Conservation (phyloP, 2,329 filamentous ascomycete species). For the Cladobotryum mycophilum region DNA sequence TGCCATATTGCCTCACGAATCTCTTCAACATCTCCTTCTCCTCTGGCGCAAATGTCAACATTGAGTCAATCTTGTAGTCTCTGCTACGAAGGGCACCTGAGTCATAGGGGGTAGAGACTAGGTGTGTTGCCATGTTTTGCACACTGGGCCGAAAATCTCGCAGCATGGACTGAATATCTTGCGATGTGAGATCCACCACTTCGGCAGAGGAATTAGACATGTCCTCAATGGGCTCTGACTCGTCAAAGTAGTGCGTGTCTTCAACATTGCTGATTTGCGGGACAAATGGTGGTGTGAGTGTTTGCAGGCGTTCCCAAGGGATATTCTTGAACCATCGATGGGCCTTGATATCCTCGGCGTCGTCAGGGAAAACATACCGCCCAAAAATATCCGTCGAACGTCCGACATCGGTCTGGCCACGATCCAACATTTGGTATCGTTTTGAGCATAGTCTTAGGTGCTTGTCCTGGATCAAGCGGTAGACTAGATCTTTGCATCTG, state of each 20-base stretch:
- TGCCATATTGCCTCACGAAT: conserved; percentile 47
- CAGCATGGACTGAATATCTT: conserved; percentile 29
- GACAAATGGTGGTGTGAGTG: conserved; percentile 68
- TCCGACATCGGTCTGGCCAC: conserved; percentile 17
- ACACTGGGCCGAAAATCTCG: conserved; percentile 33
- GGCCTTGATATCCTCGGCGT: conserved; percentile 81
- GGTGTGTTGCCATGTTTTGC: conserved; percentile 38
- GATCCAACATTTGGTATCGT: conserved; percentile 65
- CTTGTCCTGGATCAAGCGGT: conserved; percentile 64
- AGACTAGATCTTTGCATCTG: conserved; percentile 72
- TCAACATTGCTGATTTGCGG: conserved; percentile 62
- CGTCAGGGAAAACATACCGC: conserved; percentile 71
- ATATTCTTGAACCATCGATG: conserved; percentile 82
- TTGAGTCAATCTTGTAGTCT: conserved; percentile 41
- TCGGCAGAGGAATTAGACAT: conserved; percentile 45
- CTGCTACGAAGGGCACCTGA: conserved; percentile 41
- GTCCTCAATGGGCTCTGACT: conserved; percentile 66
- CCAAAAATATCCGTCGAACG: conserved; percentile 22
- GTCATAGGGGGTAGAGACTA: conserved; percentile 44
- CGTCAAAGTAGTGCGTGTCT: conserved; percentile 87
- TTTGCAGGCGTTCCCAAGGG: conserved; percentile 69
- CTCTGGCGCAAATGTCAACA: conserved; percentile 26
- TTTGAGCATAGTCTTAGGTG: conserved; percentile 69
- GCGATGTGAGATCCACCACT: conserved; percentile 21
- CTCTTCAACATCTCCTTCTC: conserved; percentile 40